Base-by-base conservation (phyloP, 495 filamentous ascomycete species). In the Penicillium crystallinum region DNA sequence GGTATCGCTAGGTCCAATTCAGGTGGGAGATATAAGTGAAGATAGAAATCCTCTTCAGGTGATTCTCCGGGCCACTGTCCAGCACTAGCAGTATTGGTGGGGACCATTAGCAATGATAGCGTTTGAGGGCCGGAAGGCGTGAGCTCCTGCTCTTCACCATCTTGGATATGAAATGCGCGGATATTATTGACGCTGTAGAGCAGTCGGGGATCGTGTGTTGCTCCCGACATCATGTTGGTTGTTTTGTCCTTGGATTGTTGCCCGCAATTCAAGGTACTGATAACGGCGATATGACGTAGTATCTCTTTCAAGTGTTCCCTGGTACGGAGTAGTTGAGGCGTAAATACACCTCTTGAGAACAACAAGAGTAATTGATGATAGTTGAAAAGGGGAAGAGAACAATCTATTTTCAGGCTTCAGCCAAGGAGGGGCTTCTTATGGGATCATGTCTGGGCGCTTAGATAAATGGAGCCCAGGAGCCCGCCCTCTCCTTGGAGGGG, bases 1-100 rank as follows among this genome's bases (percentile, higher is more conserved):
- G 91, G 91, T 14, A 97, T 73, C 1, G 91, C 87, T 7, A 97
- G 81, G 59, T 96, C 91, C 56, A 97, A 78, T 75, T 95, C 91
- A n/a, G 91, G 91, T 12, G 91, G 91, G 1, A 97, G 83, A 57
- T 93, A 86, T 31, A 97, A 81, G 63, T 97, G 91, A 1, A 97
- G 84, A 65, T 96, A 97, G 74, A 95, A 97, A 70, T 97, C 91
- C 64, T 95, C 88, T 61, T 95, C 89, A 1, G 83, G 79, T 21
- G 55, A 54, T 33, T 95, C 87, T 59, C 95, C 89, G 1, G 84
- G 79, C 21, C 53, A 54, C 33, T 64, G 49, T 7, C 55, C 52
- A 17, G 75, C 75, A 34, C 75, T 84, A 14, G 83, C 76, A 15
- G 88, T 85, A 17, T 80, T 82, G 1, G 90, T 96, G 14, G 91